Percentiles rank a stretch among this genome's conserved stretches.
Conservation (phyloP, 495 filamentous ascomycete genomes). For the Aspergillus wentii region DNA sequence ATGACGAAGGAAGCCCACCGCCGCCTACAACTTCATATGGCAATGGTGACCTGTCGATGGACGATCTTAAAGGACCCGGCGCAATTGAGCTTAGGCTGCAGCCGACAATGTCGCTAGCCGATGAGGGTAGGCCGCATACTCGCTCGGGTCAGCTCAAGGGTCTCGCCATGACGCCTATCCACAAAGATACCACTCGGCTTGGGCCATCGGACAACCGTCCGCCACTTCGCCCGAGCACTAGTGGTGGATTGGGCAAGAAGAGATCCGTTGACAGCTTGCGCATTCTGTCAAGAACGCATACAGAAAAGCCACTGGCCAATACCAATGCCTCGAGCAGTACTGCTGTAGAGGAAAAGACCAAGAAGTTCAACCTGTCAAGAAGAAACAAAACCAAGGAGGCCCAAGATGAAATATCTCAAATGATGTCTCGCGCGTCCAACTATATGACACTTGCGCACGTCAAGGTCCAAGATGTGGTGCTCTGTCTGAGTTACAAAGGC, state of each 20-base stretch:
- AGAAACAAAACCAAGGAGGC: conserved; percentile 50
- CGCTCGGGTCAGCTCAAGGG: conserved; percentile 39
- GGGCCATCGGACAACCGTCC: conserved; percentile 18
- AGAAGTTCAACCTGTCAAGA: conserved; percentile 51
- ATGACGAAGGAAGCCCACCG: conserved; percentile 24
- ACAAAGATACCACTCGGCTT: conserved; percentile 42
- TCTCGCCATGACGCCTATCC: conserved; percentile 35
- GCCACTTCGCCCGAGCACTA: conserved; percentile 25
- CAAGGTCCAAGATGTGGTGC: conserved; percentile 87
- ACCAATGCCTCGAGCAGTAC: conserved; percentile 42
- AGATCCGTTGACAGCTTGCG: conserved; percentile 64
- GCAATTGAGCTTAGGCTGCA: conserved; percentile 73
- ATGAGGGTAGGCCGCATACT: conserved; percentile 34
- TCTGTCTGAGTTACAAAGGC: conserved; percentile 96
- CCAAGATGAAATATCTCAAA: conserved; percentile 93
- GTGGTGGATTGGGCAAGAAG: conserved; percentile 49
- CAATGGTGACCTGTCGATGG: conserved; percentile 24
- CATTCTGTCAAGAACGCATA: conserved; percentile 39
- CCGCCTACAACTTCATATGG: conserved; percentile 23
- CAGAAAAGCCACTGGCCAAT: conserved; percentile 41
- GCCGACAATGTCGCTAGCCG: conserved; percentile 67
- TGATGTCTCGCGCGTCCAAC: conserved; percentile 92
- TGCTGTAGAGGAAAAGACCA: conserved; percentile 50
- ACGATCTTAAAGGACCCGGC: conserved; percentile 51
- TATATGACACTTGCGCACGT: conserved; percentile 97